A percentile compares a stretch with the other conserved stretches of the same genome.
These are phyloP conservation scores for Brasilioporus rufonigricans DNA, from an alignment of 768 basidiomycete species.

Conservation along the genomic window DNA sequence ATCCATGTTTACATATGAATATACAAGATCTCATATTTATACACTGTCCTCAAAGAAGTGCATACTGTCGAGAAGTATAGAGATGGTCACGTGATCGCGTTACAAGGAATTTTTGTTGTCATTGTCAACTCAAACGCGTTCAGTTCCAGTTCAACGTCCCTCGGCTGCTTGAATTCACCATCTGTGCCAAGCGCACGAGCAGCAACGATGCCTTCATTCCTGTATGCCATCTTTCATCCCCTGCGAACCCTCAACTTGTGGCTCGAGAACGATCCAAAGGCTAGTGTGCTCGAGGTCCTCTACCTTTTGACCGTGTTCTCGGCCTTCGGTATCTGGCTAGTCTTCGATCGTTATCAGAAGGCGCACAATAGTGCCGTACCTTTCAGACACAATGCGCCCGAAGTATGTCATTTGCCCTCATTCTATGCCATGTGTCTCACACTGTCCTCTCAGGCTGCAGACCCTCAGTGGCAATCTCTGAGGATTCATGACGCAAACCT, in stretches of 20 bases:
- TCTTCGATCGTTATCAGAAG: slow-evolving; percentile 71
- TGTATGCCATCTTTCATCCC: slow-evolving; percentile 47
- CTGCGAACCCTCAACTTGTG: slow-evolving; percentile 47
- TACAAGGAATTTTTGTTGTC: slow-evolving; percentile 14
- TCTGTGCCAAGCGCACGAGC: slow-evolving; percentile 2
- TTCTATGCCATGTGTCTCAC: slow-evolving; percentile 11
- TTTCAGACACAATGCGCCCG: slow-evolving; percentile 58
- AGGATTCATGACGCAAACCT: slow-evolving; percentile 59
- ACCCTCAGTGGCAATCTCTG: slow-evolving; percentile 55
- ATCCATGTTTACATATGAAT: too few species aligned
- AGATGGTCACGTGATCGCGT: slow-evolving; percentile 27
- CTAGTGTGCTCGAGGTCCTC: slow-evolving; percentile 55
- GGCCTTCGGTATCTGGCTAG: slow-evolving; percentile 76
- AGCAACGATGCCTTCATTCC: slow-evolving; percentile 29
- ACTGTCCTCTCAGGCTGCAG: slow-evolving; percentile 44
- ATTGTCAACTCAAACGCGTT: too few species aligned
- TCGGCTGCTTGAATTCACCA: too few species aligned
- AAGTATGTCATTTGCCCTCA: slow-evolving; percentile 41
- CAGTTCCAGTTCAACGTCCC: slow-evolving; percentile 3
- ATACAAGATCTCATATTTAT: neutral
- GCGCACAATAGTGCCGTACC: slow-evolving; percentile 70
- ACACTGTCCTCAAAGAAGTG: neutral
- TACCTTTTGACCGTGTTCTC: slow-evolving; percentile 71
- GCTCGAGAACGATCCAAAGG: slow-evolving; percentile 47
- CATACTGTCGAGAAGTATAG: too few species aligned